phyloP scores from a whole-genome alignment of 441 rosid species.

The Corymbia calophylla region DNA sequence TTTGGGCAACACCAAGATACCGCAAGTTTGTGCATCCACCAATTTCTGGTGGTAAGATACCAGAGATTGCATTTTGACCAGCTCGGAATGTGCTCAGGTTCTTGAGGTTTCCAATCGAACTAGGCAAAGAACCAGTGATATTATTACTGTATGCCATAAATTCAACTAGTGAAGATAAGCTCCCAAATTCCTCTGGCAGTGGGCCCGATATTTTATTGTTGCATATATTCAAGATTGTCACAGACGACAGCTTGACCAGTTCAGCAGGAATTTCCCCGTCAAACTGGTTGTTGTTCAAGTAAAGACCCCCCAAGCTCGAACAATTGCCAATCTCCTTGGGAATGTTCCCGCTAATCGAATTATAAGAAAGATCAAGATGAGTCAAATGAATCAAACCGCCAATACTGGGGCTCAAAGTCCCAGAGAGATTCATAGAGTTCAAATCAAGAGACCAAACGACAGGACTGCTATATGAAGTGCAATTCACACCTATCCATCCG shows the following conservation, averaged over 20 bases:
- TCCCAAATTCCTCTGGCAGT: conserved; percentile 74
- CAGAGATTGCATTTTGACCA: conserved; percentile 81
- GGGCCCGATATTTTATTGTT: conserved; percentile 79
- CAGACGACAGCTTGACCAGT: conserved; percentile 34
- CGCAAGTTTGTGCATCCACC: conserved; percentile 62
- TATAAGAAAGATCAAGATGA: conserved; percentile 60
- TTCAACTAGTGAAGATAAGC: conserved; percentile 54
- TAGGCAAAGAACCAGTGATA: conserved; percentile 78
- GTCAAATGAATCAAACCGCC: conserved; percentile 58
- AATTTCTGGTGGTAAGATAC: conserved; percentile 72
- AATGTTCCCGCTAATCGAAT: conserved; percentile 48
- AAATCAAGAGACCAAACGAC: conserved; percentile 64
- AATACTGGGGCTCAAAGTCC: conserved; percentile 52
- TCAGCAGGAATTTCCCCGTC: conserved; percentile 63
- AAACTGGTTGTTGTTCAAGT: conserved; percentile 68
- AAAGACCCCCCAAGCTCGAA: conserved; percentile 37
- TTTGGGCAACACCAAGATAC: conserved; percentile 92
- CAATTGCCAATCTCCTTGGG: conserved; percentile 71
- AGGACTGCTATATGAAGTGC: conserved; percentile 45
- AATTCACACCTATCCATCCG: conserved; percentile 74
- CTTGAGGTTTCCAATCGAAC: conserved; percentile 64
- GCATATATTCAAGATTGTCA: conserved; percentile 56
- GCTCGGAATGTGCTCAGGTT: conserved; percentile 56
- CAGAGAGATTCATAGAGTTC: conserved; percentile 78
- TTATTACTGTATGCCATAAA: conserved; percentile 88